A percentile compares a stretch with the other conserved stretches of the same genome.
phyloP scores from a whole-genome alignment of 805 yeast genomes.

The Spathaspora girioi region DNA sequence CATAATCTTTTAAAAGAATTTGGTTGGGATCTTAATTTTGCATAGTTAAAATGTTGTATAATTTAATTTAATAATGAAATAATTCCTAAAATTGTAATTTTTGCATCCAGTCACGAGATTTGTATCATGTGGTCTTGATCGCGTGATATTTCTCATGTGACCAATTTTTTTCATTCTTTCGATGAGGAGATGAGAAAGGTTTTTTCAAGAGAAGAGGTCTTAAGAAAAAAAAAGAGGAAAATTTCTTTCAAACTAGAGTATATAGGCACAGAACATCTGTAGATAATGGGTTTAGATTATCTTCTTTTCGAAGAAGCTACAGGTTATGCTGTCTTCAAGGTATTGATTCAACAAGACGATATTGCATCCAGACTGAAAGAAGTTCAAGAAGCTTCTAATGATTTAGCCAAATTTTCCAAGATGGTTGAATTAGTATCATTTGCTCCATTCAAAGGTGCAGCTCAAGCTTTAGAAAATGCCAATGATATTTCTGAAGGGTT shows the following conservation, averaged over 20 bases:
- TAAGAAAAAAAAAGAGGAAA: background rate
- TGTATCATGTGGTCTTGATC: background rate
- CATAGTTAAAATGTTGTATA: constrained; percentile 24
- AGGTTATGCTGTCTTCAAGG: constrained; percentile 96
- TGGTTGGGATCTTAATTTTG: constrained; percentile 81
- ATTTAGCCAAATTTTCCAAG: constrained; percentile 84
- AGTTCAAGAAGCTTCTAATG: constrained; percentile 87
- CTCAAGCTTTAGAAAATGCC: constrained; percentile 97
- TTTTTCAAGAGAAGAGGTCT: constrained; percentile 1
- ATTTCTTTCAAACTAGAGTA: background rate
- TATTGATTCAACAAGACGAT: constrained; percentile 88
- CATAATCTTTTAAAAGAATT: constrained; percentile 57
- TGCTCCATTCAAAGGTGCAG: constrained; percentile 99
- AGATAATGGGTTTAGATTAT: constrained; percentile 77
- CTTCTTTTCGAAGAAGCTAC: constrained; percentile 97
- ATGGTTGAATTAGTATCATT: constrained; percentile 90
- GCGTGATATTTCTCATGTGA: background rate
- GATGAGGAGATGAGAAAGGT: constrained; percentile 2
- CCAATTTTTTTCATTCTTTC: background rate
- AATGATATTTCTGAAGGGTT: constrained; percentile 97
- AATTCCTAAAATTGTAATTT: background rate
- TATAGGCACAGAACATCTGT: background rate
- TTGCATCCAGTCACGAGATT: background rate
- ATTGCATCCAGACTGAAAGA: constrained; percentile 89
- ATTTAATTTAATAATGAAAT: background rate